A percentile compares a stretch with the other conserved stretches of the same genome.
Conservation (phyloP, 495 filamentous ascomycete genomes). For the Cercophora newfieldiana region DNA sequence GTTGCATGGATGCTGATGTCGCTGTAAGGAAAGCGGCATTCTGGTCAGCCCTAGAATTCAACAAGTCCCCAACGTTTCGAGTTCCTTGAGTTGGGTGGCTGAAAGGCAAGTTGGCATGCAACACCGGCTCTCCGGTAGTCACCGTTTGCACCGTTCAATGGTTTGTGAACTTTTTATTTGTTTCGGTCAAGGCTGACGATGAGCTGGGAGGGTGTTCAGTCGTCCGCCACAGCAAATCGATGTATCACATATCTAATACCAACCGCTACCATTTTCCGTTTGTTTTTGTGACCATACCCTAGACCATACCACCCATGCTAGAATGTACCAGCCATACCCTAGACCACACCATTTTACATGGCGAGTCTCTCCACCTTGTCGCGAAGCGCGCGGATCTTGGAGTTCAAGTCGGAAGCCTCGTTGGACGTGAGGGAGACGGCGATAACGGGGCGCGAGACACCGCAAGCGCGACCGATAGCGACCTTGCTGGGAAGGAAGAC, state of each 20-base stretch:
- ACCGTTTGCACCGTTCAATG: not conserved
- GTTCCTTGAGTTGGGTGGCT: no score
- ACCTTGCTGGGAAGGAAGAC: conserved; percentile 45
- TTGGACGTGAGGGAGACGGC: conserved; percentile 86
- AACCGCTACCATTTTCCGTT: not conserved
- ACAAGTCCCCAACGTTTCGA: no score
- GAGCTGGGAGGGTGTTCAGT: not conserved
- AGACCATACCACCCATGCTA: not conserved
- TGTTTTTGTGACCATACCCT: not conserved
- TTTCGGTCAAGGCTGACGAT: not conserved
- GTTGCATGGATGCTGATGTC: no score
- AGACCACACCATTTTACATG: conserved; percentile 62
- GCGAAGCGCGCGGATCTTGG: conserved; percentile 82
- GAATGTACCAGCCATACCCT: no score
- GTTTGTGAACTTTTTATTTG: not conserved
- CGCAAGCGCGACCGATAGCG: conserved; percentile 79
- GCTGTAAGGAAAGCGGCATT: no score
- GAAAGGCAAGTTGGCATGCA: not conserved
- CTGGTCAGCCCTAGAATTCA: no score
- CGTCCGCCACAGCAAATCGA: not conserved
- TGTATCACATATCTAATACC: not conserved
- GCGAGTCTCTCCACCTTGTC: conserved; percentile 95
- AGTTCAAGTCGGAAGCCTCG: conserved; percentile 83
- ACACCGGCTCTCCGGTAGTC: not conserved
- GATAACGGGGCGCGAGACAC: conserved; percentile 86